phyloP scores from a whole-genome alignment of 2,329 filamentous ascomycete genomes.

The Penicillium sp. region DNA sequence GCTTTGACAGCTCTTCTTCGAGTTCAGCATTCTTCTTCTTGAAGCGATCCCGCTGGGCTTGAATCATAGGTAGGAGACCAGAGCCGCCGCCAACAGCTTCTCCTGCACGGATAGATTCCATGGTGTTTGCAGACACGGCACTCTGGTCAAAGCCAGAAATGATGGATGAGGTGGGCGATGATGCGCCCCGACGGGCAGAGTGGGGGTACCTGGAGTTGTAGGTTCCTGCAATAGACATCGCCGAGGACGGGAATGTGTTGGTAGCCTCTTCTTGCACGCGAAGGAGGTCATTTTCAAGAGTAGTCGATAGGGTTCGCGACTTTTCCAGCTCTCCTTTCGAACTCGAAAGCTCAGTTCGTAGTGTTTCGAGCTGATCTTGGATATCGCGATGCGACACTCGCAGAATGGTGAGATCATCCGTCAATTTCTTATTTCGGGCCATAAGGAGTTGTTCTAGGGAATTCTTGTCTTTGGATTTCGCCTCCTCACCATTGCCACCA shows the following conservation, averaged over 20 bases:
- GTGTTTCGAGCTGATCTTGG: conserved; percentile 70
- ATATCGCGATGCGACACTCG: conserved; percentile 93
- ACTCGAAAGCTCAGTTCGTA: conserved; percentile 79
- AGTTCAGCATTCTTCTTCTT: conserved; percentile 92
- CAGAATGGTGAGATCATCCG: conserved; percentile 87
- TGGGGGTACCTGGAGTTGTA: conserved; percentile 77
- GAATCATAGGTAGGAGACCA: conserved; percentile 95
- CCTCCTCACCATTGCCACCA: conserved; percentile 48
- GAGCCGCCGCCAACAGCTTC: conserved; percentile 71
- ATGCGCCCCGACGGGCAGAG: conserved; percentile 65
- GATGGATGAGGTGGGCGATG: conserved; percentile 94
- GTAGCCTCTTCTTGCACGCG: conserved; percentile 81
- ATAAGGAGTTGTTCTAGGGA: conserved; percentile 87
- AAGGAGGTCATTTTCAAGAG: conserved; percentile 86
- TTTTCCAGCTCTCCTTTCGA: conserved; percentile 85
- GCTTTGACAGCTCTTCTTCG: conserved; percentile 83
- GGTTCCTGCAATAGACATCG: conserved; percentile 88
- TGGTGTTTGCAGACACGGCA: conserved; percentile 47
- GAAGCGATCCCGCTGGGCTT: conserved; percentile 95
- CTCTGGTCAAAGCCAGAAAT: conserved; percentile 91
- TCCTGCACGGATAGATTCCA: conserved; percentile 63
- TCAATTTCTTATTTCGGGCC: conserved; percentile 92
- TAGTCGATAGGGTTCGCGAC: conserved; percentile 78
- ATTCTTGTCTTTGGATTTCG: conserved; percentile 64
- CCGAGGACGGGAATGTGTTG: conserved; percentile 77